These are phyloP conservation scores for Arthrobotrys pseudoclavata DNA, from an alignment of 2,329 filamentous ascomycete species.

Conservation along the genomic window DNA sequence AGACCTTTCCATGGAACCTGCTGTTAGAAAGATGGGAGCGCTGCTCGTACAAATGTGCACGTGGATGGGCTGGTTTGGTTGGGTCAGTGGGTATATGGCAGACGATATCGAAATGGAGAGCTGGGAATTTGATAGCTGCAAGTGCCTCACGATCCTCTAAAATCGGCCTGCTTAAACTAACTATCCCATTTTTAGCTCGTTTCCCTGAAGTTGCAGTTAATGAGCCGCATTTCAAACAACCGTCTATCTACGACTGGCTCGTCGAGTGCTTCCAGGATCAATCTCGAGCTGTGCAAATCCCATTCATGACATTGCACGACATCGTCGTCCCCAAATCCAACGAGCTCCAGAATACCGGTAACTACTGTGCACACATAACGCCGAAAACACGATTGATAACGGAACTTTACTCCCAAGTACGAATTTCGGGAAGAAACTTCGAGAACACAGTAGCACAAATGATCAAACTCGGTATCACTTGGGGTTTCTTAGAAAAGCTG, in stretches of 20 bases:
- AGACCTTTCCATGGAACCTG: slow-evolving; percentile 72
- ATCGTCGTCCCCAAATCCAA: slow-evolving; percentile 66
- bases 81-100: slow-evolving; percentile 74
- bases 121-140: slow-evolving; percentile 72
- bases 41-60: slow-evolving; percentile 82
- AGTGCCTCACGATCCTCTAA: slow-evolving; percentile 34
- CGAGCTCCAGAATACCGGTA: slow-evolving; percentile 66
- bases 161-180: background rate
- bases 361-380: slow-evolving; percentile 67
- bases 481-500: slow-evolving; percentile 80
- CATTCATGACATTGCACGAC: slow-evolving; percentile 71
- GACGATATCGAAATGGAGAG: slow-evolving; percentile 72
- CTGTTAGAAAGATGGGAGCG: slow-evolving; percentile 74
- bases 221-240: slow-evolving; percentile 71
- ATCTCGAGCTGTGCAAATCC: slow-evolving; percentile 63
- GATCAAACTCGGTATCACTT: slow-evolving; percentile 76
- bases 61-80: slow-evolving; percentile 82
- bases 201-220: slow-evolving; percentile 68
- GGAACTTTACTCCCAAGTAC: slow-evolving; percentile 75
- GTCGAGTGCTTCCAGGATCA: slow-evolving; percentile 66
- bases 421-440: slow-evolving; percentile 69
- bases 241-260: slow-evolving; percentile 73
- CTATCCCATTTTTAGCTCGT: slow-evolving; percentile 61
- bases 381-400: slow-evolving; percentile 79
- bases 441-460: slow-evolving; percentile 80